Percentiles rank a stretch among this genome's conserved stretches.
phyloP scores from a whole-genome alignment of 805 yeast species.

The Wickerhamiella musiphila region DNA sequence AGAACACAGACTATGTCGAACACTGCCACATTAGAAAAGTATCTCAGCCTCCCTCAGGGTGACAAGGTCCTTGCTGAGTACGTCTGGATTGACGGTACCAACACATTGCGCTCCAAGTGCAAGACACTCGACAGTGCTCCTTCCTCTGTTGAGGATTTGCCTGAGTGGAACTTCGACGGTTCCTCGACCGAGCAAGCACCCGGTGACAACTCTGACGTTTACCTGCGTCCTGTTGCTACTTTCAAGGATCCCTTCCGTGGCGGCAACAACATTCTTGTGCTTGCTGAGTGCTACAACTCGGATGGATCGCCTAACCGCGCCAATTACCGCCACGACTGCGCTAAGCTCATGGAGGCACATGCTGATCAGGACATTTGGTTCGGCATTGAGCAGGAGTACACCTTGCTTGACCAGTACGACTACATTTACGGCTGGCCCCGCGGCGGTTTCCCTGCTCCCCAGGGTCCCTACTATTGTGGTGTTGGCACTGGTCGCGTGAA shows the following conservation, averaged over 20 bases:
- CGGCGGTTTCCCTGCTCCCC: constrained; percentile 99
- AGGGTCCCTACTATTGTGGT: constrained; percentile 99
- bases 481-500: constrained; percentile 97
- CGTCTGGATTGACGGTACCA: constrained; percentile 92
- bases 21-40: constrained; percentile 65
- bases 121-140: constrained; percentile 63
- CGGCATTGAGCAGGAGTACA: constrained; percentile 97
- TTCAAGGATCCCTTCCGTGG: constrained; percentile 96
- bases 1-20: constrained; percentile 23
- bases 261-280: constrained; percentile 90
- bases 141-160: constrained; percentile 63
- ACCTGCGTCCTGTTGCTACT: constrained; percentile 85
- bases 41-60: constrained; percentile 65
- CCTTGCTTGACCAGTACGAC: constrained; percentile 81
- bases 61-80: constrained; percentile 88
- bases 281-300: constrained; percentile 94
- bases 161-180: constrained; percentile 99
- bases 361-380: constrained; percentile 78
- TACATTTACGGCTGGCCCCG: constrained; percentile 96
- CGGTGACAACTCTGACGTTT: constrained; percentile 90
- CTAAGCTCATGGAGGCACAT: constrained; percentile 88
- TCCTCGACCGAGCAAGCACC: constrained; percentile 98
- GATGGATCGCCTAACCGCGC: constrained; percentile 98
- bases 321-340: constrained; percentile 96
- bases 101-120: constrained; percentile 85